Evolutionary conservation across 805 yeast genomes (phyloP), one percentile per base, ranked within the genome.

Genomic region (Torulaspora gathmanii): DNA sequence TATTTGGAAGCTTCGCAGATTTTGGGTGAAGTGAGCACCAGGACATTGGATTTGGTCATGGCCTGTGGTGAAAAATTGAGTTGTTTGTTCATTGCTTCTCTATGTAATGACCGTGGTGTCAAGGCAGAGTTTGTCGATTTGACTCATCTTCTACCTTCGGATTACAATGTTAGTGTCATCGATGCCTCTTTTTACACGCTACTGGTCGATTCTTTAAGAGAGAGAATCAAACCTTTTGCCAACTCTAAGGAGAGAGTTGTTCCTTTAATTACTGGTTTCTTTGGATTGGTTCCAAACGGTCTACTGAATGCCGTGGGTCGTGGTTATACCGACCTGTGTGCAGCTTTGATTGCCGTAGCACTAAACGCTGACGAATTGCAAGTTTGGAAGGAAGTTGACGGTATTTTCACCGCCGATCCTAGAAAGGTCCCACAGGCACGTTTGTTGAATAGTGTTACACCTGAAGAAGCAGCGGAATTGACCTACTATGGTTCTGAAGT

Each of bases 381-480:
- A 70, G 87, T 93, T 40, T 93, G 99, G 99, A 93, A 93, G 60
- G 99, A 93, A 71, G 99, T 93, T 42, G 99, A 93, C 64, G 99
- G 99, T 57, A 93, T 93, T 31, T 93, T 93, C 72, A 90, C 98
- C 0, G 99, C 99, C 2, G 99, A 93, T 64, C 99, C 99, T 33
- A 75, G 99, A 50, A 93, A 93, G 58, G 98, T 93, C 23, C 83
- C 89, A 29, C 80, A 79, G 45, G 99, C 99, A 3, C 75, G 95
- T 56, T 72, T 91, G 41, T 73, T 93, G 52, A 78, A 80, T 46
- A 79, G 88, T 42, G 96, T 93, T 51, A 93, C 98, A 0, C 99
- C 99, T 3, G 98, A 93, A 63, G 99, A 93, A 70, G 99, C 99
- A 4, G 93, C 98, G 0, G 99, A 93, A 70, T 78, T 93, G 65